Evolutionary conservation across 2,329 filamentous ascomycete genomes (phyloP).

Genomic region (Diaporthe caulivora): DNA sequence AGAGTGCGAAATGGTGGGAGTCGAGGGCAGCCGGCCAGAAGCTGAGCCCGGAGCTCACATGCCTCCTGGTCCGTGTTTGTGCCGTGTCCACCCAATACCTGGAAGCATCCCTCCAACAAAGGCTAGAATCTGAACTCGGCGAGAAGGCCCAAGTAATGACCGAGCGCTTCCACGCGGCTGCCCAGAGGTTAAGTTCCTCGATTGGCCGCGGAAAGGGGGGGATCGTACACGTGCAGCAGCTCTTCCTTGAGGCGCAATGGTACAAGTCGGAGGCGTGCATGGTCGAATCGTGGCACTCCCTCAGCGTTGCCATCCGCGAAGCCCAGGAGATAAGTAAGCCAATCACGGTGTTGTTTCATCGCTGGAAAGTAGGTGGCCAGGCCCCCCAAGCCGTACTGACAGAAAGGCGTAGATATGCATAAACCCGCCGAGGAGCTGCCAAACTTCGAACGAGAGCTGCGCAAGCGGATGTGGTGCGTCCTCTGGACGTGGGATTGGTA

Average conservation of each 20-base stretch:
- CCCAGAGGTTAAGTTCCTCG: constrained; percentile 56
- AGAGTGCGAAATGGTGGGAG: constrained; percentile 61
- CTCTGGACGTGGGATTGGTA: constrained; percentile 40
- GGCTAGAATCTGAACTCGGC: constrained; percentile 59
- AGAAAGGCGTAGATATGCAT: constrained; percentile 33
- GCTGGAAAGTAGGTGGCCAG: neutral
- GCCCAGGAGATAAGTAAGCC: constrained; percentile 60
- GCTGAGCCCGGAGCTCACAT: constrained; percentile 58
- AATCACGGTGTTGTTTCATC: rapidly evolving
- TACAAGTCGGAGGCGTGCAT: constrained; percentile 60
- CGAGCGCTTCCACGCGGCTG: constrained; percentile 55
- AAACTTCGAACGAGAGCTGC: constrained; percentile 38
- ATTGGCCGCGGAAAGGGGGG: constrained; percentile 58
- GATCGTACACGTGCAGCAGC: constrained; percentile 60
- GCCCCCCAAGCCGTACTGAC: no score
- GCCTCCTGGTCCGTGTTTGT: constrained; percentile 59
- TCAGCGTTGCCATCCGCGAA: constrained; percentile 57
- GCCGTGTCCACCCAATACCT: constrained; percentile 60
- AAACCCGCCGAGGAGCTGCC: constrained; percentile 31
- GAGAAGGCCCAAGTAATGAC: constrained; percentile 53
- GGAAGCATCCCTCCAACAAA: constrained; percentile 50
- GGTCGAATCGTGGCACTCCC: constrained; percentile 61
- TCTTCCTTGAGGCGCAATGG: constrained; percentile 61
- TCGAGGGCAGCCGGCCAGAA: constrained; percentile 49
- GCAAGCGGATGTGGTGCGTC: constrained; percentile 39